Base-by-base conservation (phyloP, 73 alveolate genomes). In the Paramecium caudatum region DNA sequence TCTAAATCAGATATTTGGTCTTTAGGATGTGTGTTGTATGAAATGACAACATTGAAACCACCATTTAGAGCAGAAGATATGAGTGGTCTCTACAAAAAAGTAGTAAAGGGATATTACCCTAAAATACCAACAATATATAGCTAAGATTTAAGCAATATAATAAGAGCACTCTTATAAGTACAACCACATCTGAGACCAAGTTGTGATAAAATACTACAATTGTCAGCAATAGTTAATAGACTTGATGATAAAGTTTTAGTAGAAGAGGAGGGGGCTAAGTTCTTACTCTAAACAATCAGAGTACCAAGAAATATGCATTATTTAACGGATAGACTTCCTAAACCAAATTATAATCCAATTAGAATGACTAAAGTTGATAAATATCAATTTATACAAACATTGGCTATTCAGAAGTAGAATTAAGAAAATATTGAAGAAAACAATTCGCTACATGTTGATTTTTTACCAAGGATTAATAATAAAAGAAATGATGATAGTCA, bases 51-150 rank as follows among this genome's bases (percentile, higher is more conserved):
- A 7, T 90, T 97, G 36, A 95, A 96, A 43, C 99, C 99, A 4
- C 99, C 99, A 21, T 97, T 97, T 93, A 91, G 98, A 93, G 99
- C 99, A 33, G 98, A 96, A 65, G 97, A 97, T 88, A 94, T 96
- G 99, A 95, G 91, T 48, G 98, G 97, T 33, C 86, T 95, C 27
- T 95, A 94, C 65, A 94, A 94, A 82, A 94, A 94, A 90, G 97
- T 95, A 16, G 48, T 95, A n/a, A 94, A 91, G 41, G 98, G 98
- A 1, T 39, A 62, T 39, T 95, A 94, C 88, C 93, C 94, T 19
- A 92, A 91, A 84, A 94, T 95, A 47, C 98, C 98, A 16, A 80
- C 90, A 7, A 93, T 90, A 47, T 95, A 88, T 46, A 92, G 97
- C 19, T 33, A 46, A 46, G 98, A 95, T 39, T 62, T 95, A 19